These are phyloP conservation scores for Coriaria nepalensis DNA, from an alignment of 306 rosid species.

Conservation along the genomic window DNA sequence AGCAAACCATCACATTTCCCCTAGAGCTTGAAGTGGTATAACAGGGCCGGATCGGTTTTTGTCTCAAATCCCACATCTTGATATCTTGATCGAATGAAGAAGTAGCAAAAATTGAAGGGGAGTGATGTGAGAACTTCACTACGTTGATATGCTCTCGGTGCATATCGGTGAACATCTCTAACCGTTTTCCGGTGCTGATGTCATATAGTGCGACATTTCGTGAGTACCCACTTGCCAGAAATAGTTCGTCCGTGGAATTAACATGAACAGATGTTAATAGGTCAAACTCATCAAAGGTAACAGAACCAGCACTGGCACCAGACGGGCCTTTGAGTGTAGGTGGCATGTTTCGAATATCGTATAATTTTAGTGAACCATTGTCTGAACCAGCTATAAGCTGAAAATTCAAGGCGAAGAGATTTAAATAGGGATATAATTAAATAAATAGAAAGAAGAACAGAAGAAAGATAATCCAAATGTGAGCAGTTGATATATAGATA, in stretches of 20 bases:
- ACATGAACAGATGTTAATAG: constrained; percentile 84
- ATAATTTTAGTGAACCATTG: constrained; percentile 67
- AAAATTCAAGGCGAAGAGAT: too few relatives aligned
- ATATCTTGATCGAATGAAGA: constrained; percentile 76
- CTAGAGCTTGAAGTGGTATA: constrained; percentile 61
- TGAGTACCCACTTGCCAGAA: constrained; percentile 84
- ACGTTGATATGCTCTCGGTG: constrained; percentile 75
- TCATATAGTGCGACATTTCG: constrained; percentile 77
- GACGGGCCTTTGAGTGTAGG: constrained; percentile 21
- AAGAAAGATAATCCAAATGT: constrained; percentile 10
- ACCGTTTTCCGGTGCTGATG: constrained; percentile 46
- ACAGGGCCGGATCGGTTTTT: constrained; percentile 52
- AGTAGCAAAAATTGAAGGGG: constrained; percentile 68
- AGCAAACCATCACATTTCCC: constrained; percentile 90
- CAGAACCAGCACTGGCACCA: constrained; percentile 25
- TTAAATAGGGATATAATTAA: constrained; percentile 6
- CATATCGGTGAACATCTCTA: constrained; percentile 64
- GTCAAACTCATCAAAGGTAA: constrained; percentile 59
- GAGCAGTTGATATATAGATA: background rate
- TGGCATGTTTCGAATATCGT: constrained; percentile 37
- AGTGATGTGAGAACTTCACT: constrained; percentile 68
- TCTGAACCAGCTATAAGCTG: constrained; percentile 94
- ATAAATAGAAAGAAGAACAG: constrained; percentile 7
- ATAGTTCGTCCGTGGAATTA: constrained; percentile 58
- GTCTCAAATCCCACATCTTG: constrained; percentile 89